These are phyloP conservation scores for Calocybe indica DNA, from an alignment of 768 basidiomycete species.

Conservation along the genomic window DNA sequence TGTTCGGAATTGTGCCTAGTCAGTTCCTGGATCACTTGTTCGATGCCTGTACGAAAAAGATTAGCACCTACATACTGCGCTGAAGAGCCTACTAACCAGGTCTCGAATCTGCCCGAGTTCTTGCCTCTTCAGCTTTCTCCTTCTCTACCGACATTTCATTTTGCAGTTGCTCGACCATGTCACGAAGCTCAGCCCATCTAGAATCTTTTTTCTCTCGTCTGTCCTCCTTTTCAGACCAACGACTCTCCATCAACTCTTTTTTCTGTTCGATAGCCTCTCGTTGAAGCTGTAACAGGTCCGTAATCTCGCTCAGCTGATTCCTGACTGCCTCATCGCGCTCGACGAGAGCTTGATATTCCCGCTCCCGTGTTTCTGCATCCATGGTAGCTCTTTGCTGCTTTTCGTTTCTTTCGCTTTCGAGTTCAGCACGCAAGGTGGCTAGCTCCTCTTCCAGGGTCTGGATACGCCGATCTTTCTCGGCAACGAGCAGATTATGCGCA, in stretches of 20 bases:
- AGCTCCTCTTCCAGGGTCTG: slow-evolving; percentile 60
- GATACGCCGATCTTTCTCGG: slow-evolving; percentile 52
- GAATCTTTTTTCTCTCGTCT: slow-evolving; percentile 55
- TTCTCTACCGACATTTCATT: slow-evolving; percentile 51
- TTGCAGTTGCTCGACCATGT: slow-evolving; percentile 55
- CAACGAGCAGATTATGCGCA: slow-evolving; percentile 38
- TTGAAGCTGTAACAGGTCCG: slow-evolving; percentile 67
- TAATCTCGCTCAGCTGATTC: slow-evolving; percentile 62
- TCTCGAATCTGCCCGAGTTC: slow-evolving; percentile 43
- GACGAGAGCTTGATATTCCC: slow-evolving; percentile 46
- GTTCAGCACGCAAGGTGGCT: slow-evolving; percentile 45
- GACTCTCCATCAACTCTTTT: slow-evolving; percentile 51
- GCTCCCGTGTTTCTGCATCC: slow-evolving; percentile 58
- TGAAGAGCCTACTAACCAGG: slow-evolving; percentile 39
- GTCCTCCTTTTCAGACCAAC: slow-evolving; percentile 56
- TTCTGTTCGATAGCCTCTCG: slow-evolving; percentile 54
- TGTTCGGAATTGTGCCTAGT: background rate
- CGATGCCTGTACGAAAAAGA: background rate
- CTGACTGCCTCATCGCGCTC: slow-evolving; percentile 60
- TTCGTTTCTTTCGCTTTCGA: slow-evolving; percentile 63
- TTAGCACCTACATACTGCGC: background rate
- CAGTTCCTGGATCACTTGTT: background rate
- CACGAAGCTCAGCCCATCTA: slow-evolving; percentile 49
- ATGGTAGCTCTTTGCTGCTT: slow-evolving; percentile 49
- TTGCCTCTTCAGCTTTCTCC: slow-evolving; percentile 44